Evolutionary conservation across 2,329 filamentous ascomycete genomes (phyloP), one percentile per base, ranked within the genome.

Genomic region (Tetracladium maxilliforme): DNA sequence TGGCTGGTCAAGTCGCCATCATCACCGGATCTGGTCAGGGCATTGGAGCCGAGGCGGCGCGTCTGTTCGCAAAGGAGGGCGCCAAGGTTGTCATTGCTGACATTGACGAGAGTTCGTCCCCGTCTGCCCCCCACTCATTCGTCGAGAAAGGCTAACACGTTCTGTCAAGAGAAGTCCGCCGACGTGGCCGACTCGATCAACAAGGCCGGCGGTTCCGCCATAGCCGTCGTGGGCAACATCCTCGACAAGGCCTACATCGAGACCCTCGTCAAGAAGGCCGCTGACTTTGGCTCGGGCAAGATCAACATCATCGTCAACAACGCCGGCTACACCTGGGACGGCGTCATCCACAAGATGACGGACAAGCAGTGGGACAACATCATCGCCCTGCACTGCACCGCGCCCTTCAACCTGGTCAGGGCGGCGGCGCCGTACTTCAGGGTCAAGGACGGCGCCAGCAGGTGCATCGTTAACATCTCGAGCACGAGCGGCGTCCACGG

Each of bases 341-440:
- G 77, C 6, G 82, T 92, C 19, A 83, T 92, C 37, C 81, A 92
- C 61, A 92, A 90, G 63, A 87, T 83, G 61, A 79, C 74, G 10
- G 81, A 92, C 58, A 81, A 81, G 56, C 82, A 92, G 61, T 92
- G 81, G 81, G 77, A 90, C 33, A 84, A 77, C 25, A 92, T 93
- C 47, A 56, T 92, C 16, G 70, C 75, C 13, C 62, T 92, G 23
- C 84, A 92, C 61, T 74, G 68, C 45, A 90, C 81, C 9, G 82
- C 79, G 3, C 84, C 84, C 8, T 92, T 93, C 62, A 76, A 75
- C 47, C 72, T 92, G 26, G 59, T 90, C 33, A 69, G 83, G 27
- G 74, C 73, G 22, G 81, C 81, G 2, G 78, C 81, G 1, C 80
- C 81, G 13, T 92, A 81, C 52, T 92, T 93, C 61, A 73, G 84